Base-by-base conservation (phyloP, 352 stramenopile genomes). In the Phytophthora palmivora region DNA sequence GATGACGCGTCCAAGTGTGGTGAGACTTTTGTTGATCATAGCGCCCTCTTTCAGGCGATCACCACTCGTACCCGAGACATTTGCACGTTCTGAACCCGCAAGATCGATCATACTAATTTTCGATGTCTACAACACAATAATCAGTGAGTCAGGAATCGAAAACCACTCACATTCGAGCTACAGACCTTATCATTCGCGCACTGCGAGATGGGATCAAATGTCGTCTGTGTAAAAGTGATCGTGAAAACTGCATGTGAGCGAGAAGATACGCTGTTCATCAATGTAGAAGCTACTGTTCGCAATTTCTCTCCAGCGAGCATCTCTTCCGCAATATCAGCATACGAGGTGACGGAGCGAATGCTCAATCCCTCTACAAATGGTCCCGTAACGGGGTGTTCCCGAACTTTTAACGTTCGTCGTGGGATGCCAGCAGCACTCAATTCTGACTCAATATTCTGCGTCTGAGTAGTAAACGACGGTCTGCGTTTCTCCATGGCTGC, bases 231-330 rank as follows among this genome's bases (percentile, higher is more conserved):
- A 38, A 95, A 78, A 7, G 97, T 97, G 62, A 99, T 97, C 14
- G 90, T 98, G 58, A 99, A 99, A 47, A 99, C 95, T 0, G 94
- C 95, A 69, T 99, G 97, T 10, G 95, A 99, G 6, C 97, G 89
- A 14, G 92, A 98, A 0, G 92, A 98, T 2, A 94, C 92, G 1
- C 91, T 62, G 78, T 99, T 99, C 97, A 99, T 99, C 2, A 98
- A 76, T 15, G 97, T 99, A 9, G 91, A 86, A 0, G 93, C 97
- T 6, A 98, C 94, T 2, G 91, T 98, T 10, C 97, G 69, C 30
- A 99, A 92, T 57, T 98, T 98, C 58, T 98, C 97, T 6, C 97
- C 97, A 9, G 82, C 77, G 0, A 91, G 50, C 69, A 94, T 86
- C 46, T 93, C 84, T 24, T 91, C 80, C 0, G 74, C 72, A 30